Conservation (phyloP, 306 rosid genomes). For the Vigna reflexopilosa region DNA sequence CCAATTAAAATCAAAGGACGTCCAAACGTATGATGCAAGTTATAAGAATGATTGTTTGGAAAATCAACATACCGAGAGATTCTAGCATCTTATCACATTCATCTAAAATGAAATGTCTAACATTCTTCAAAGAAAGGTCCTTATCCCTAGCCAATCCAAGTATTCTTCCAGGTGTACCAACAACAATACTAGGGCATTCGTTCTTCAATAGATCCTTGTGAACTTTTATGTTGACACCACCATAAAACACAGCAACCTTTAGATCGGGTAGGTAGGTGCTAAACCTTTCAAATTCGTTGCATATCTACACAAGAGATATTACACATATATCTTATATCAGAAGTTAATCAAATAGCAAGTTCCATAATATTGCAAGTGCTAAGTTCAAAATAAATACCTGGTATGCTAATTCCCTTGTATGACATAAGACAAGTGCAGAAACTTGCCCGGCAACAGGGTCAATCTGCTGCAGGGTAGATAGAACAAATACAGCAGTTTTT, state of each 20-base stretch:
- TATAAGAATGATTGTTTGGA: neutral
- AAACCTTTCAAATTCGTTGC: constrained; percentile 97
- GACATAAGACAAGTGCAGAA: constrained; percentile 90
- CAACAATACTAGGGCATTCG: constrained; percentile 98
- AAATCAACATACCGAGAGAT: constrained; percentile 75
- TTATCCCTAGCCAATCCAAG: constrained; percentile 83
- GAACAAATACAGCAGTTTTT: constrained; percentile 96
- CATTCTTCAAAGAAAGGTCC: constrained; percentile 91
- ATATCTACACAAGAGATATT: constrained; percentile 72
- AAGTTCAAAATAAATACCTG: constrained; percentile 60
- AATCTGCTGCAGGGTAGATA: constrained; percentile 91
- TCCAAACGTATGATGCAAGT: neutral
- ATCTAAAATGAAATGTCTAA: constrained; percentile 90
- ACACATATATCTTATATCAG: constrained; percentile 50
- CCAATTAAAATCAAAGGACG: neutral
- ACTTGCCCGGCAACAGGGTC: constrained; percentile 96
- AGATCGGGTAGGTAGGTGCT: constrained; percentile 89
- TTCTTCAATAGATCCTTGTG: constrained; percentile 90
- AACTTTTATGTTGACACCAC: constrained; percentile 89
- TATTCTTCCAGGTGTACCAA: constrained; percentile 99
- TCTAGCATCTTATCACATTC: constrained; percentile 99
- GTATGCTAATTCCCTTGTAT: constrained; percentile 94
- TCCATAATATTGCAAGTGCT: neutral
- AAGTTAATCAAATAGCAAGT: neutral
- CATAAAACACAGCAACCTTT: constrained; percentile 97